Base-by-base conservation (phyloP, 2,329 filamentous ascomycete genomes). In the Penicillium janthinellum region DNA sequence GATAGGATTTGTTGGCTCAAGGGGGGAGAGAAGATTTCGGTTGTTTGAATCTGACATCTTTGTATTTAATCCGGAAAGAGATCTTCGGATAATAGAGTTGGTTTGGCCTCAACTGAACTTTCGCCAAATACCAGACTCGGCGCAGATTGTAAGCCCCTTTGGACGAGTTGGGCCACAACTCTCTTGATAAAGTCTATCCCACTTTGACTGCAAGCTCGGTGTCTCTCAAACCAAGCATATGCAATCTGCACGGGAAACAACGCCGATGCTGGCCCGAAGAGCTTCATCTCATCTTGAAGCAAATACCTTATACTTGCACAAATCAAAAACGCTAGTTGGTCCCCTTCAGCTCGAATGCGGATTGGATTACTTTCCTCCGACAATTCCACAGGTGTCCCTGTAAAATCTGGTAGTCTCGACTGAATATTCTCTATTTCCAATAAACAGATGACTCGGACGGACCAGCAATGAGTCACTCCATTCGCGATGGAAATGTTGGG, bases 201-300 rank as follows among this genome's bases (percentile, higher is more conserved):
- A 25, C 22, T 17, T 41, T 44, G 22, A 34, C 42, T 17, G 11
- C 22, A 37, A 17, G 22, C 11, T 22, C 17, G 10, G 11, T 54
- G 7, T 20, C 8, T 42, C 14, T 52, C 12, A 22, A 52, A 38
- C 51, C 35, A 31, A 2, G 15, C 12, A 20, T 54, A 65, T 5
- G 62, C 68, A 1, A 57, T 53, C 14, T 59, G 55, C 3, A 76
- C 56, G 0, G 77, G 76, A 5, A 78, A 70, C 0, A 68, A 54
- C 0, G 73, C 65, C 0, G 78, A 78, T 0, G 74, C 73, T 3
- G 73, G 72, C 0, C 78, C 78, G 56, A 73, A 79, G 0, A 80
- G 62, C 17, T 71, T 75, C 73, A 79, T 76, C 20, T 76, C 70
- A 17, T 77, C 74, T 57, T 73, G 73, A 15, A 77, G 61, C 7